These are phyloP conservation scores for Viola pubescens DNA, from an alignment of 441 rosid genomes.

Conservation along the genomic window DNA sequence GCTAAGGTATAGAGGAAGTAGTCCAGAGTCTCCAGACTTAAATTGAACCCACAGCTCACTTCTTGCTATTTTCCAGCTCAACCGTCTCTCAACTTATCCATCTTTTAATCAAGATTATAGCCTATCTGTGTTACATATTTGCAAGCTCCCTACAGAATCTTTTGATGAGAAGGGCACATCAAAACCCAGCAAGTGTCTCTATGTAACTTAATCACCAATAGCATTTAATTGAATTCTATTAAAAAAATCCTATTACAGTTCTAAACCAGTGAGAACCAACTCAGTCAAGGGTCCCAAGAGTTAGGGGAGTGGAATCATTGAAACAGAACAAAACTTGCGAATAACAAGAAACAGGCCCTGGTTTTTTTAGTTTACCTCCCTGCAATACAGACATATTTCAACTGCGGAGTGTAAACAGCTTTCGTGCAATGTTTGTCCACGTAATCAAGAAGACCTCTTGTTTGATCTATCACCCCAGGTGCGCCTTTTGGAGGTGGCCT, in stretches of 20 bases:
- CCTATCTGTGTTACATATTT: no score
- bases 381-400: slow-evolving; percentile 79
- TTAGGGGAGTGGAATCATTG: neutral
- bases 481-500: slow-evolving; percentile 88
- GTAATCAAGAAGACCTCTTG: slow-evolving; percentile 79
- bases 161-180: no score
- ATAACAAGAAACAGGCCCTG: slow-evolving; percentile 8
- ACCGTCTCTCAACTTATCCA: no score
- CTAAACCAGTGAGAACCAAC: neutral
- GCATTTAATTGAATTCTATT: no score
- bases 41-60: no score
- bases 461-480: slow-evolving; percentile 81
- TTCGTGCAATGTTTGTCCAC: slow-evolving; percentile 63
- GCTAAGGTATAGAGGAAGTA: no score
- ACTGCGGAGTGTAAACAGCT: slow-evolving; percentile 63
- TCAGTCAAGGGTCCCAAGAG: neutral
- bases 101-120: no score
- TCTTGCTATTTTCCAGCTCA: no score
- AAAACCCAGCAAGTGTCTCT: no score
- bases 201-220: no score
- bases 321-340: neutral
- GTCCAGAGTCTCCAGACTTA: no score
- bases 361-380: slow-evolving; percentile 50
- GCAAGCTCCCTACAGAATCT: no score
- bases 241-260: neutral